A percentile compares a stretch with the other conserved stretches of the same genome.
Conservation (phyloP, 768 basidiomycete genomes). For the Hygrophoropsis aurantiaca region DNA sequence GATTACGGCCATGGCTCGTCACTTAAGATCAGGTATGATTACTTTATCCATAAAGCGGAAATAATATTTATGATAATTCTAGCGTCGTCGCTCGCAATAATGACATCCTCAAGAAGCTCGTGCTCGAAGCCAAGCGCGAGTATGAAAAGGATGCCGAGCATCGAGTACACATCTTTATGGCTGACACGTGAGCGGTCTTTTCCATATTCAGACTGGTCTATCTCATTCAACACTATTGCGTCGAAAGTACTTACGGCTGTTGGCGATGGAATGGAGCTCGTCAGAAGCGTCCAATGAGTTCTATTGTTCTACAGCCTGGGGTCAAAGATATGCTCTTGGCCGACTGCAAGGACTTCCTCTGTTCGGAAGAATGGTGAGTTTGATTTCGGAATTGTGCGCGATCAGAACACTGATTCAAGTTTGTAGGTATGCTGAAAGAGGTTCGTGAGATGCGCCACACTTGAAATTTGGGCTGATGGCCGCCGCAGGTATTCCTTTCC, state of each 20-base stretch:
- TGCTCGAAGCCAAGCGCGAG: constrained; percentile 82
- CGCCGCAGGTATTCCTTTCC: constrained; percentile 76
- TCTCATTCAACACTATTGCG: constrained; percentile 5
- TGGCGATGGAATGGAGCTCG: constrained; percentile 91
- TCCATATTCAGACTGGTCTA: constrained; percentile 10
- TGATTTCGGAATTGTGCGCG: constrained; percentile 13
- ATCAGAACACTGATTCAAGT: constrained; percentile 17
- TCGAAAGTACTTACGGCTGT: constrained; percentile 63
- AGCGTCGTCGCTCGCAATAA: constrained; percentile 89
- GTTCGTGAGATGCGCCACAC: constrained; percentile 40
- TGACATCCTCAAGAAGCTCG: constrained; percentile 83
- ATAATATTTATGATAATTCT: constrained; percentile 1
- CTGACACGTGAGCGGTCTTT: constrained; percentile 69
- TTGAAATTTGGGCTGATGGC: constrained; percentile 17
- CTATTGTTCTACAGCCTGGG: constrained; percentile 87
- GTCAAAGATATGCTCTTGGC: constrained; percentile 89
- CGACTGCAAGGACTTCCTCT: constrained; percentile 83
- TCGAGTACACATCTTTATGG: constrained; percentile 86
- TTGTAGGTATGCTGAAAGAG: constrained; percentile 85
- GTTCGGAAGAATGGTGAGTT: constrained; percentile 81
- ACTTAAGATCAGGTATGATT: constrained; percentile 73
- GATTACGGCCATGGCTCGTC: constrained; percentile 74
- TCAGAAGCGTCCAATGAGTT: constrained; percentile 88
- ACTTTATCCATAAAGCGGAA: constrained; percentile 11
- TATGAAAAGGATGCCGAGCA: constrained; percentile 92